Evolutionary conservation across 306 rosid species (phyloP).

Genomic region (Ceratonia siliqua): DNA sequence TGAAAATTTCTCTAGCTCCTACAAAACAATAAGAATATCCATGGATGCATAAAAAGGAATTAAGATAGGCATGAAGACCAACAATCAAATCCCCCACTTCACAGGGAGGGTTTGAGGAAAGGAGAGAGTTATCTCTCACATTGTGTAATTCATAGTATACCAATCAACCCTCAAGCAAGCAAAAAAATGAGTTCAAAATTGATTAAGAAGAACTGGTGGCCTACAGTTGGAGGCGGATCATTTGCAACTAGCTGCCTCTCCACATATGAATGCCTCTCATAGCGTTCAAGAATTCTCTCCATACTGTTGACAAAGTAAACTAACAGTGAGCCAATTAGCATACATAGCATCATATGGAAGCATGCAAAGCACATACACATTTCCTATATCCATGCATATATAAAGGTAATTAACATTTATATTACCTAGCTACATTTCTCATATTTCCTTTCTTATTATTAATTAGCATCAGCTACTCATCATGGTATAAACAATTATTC

Average conservation of each 20-base stretch:
- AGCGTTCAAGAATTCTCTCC: constrained; percentile 86
- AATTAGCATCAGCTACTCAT: no score
- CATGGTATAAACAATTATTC: no score
- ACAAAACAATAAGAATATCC: no score
- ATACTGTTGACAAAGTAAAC: constrained; percentile 49
- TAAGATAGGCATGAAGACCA: neutral
- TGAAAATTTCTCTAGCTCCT: neutral
- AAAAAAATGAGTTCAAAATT: neutral
- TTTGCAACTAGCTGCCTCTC: constrained; percentile 58
- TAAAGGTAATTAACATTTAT: no score
- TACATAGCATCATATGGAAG: neutral
- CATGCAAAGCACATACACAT: no score
- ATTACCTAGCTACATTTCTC: no score
- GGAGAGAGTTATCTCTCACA: neutral
- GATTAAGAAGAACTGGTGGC: neutral
- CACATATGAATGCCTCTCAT: constrained; percentile 73
- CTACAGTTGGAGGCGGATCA: constrained; percentile 55
- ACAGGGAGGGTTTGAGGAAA: neutral
- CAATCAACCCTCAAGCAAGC: neutral
- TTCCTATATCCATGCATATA: no score
- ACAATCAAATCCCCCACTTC: neutral
- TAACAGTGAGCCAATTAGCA: neutral
- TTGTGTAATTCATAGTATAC: neutral
- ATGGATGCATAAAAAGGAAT: no score
- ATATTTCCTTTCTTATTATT: no score